Conservation (phyloP, 2,329 filamentous ascomycete genomes). For the Pleomassaria siparia region DNA sequence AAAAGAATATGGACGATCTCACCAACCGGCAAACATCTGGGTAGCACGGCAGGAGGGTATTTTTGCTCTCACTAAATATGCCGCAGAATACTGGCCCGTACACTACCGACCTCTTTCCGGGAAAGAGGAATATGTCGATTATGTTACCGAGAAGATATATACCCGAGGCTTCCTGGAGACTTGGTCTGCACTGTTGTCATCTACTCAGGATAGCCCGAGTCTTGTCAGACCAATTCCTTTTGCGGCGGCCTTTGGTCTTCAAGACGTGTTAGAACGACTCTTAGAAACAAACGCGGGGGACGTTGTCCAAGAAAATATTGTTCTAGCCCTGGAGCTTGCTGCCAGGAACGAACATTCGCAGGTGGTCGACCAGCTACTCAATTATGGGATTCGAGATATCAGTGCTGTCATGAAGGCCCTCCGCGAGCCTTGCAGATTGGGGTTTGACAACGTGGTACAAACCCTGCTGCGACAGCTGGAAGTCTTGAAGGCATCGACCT, state of each 20-base stretch:
- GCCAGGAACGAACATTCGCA: slow-evolving; percentile 1
- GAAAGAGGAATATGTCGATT: background rate
- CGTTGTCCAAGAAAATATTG: background rate
- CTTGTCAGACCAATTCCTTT: no score
- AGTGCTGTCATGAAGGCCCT: slow-evolving; percentile 1
- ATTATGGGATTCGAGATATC: background rate
- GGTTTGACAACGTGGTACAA: background rate
- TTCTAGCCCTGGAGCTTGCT: background rate
- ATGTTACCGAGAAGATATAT: background rate
- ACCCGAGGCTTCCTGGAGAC: background rate
- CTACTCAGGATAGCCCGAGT: background rate
- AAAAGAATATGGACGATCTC: background rate
- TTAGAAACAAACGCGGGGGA: no score
- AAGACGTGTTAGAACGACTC: no score
- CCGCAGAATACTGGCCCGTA: slow-evolving; percentile 2
- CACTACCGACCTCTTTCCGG: background rate
- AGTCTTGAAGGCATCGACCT: background rate
- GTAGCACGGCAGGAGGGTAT: slow-evolving; percentile 1
- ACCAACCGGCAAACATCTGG: background rate
- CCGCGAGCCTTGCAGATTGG: slow-evolving; percentile 1
- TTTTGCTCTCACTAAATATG: slow-evolving; percentile 2
- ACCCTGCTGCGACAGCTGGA: background rate
- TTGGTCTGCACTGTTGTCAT: background rate
- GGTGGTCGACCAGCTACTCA: slow-evolving; percentile 9
- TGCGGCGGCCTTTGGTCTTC: no score